Evolutionary conservation across 768 basidiomycete genomes (phyloP), one percentile per base, ranked within the genome.

Genomic region (Suillus fuscotomentosus): DNA sequence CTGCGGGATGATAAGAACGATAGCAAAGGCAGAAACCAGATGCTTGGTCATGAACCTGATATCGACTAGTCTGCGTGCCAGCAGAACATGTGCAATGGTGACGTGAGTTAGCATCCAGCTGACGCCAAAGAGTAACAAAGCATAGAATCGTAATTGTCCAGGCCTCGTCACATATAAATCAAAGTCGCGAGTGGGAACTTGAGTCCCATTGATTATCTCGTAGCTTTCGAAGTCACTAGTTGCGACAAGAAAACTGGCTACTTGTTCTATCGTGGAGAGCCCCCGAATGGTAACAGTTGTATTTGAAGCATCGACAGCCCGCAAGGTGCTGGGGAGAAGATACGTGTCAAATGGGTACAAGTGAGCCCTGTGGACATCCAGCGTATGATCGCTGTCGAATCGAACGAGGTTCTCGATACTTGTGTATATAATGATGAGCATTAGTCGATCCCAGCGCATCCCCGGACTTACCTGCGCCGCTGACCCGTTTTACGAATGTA

Each of bases 311-410:
- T 75, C 72, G 27, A 76, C 67, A 4, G 79, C 81, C 2, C 81
- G 79, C n/a, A 86, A 63, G 39, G 82, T 84, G 70, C 77, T 84
- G 13, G 82, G 76, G 24, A 86, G 77, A 38, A 75, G 63, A 69
- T 87, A 87, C 0, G 77, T 81, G 70, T 87, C 86, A 71, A 86
- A 87, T 1, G 86, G 86, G 68, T 86, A 87, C 11, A 85, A 69
- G 11, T 78, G 81, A 14, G 83, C 82, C 71, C 82, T 73, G 64
- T 84, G 83, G 13, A 85, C 84, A 64, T 87, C 84, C 31, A 86
- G 78, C 42, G 81, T 80, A 69, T 86, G 82, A 66, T 84, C 82
- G 61, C 81, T 84, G 68, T 86, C 83, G 66, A 87, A 87, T 68
- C 84, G 84, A 39, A 82, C 81, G 14, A 86, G 76, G 65, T 81